Base-by-base conservation (phyloP, 495 filamentous ascomycete genomes). In the Neurospora sp. region DNA sequence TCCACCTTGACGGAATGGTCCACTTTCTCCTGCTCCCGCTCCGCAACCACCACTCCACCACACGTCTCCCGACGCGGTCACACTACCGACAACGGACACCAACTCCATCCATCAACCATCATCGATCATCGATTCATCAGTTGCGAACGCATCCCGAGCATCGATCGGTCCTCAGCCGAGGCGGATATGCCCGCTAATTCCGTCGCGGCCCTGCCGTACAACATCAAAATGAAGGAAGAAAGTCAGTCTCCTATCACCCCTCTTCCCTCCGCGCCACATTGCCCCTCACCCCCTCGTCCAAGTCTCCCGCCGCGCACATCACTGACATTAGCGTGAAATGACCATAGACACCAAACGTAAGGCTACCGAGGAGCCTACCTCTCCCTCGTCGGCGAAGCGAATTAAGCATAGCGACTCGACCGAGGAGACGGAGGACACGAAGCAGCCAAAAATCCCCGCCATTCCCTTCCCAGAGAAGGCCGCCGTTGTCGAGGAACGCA, bases 401-500 rank as follows among this genome's bases (percentile, higher is more conserved):
- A 76, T 86, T 38, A 92, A 91, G 79, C 80, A 84, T 72, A 88
- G 84, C 82, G 88, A 79, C 77, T 87, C 83, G 78, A 83, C 85
- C 35, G 88, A 90, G 72, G 81, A 84, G 44, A 88, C 88, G 12
- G 59, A 48, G 10, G 46, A 71, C 37, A 70, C 54, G 6, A 79
- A 78, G 69, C 87, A 90, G 73, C 81, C 85, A 0, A 79, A 88
- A 86, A 72, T 87, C 88, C 80, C 80, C 1, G 78, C 80, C 20
- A 90, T 94, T 40, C 92, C 91, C 0, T 96, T 93, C 74, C 92
- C 92, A n/a, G 93, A 95, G 78, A 94, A 94, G 86, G 92, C 94
- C 16, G 96, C 96, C 1, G 95, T 97, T 0, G 86, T 96, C 73
- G 96, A 99, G 81, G 96, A 99, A 81, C 92, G 93, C 76, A 92